Percentiles rank a stretch among this genome's conserved stretches.
Evolutionary conservation across 768 basidiomycete genomes (phyloP).

Genomic region (Crucibulum laeve): DNA sequence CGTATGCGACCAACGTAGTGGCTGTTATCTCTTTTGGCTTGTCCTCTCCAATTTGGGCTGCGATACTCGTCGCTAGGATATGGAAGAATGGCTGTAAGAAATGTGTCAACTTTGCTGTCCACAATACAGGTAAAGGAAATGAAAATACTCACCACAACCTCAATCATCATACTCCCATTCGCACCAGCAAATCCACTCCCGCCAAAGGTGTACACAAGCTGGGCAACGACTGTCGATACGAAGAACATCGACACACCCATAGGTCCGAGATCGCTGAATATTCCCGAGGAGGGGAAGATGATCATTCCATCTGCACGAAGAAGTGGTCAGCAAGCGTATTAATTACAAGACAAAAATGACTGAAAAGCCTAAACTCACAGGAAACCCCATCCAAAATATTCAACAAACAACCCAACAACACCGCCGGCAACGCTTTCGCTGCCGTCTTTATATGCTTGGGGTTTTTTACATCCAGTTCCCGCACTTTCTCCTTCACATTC

Average conservation of each 20-base stretch:
- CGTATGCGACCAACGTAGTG: slow-evolving; percentile 87
- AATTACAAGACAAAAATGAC: not conserved
- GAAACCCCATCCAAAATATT: slow-evolving; percentile 94
- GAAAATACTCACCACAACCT: slow-evolving; percentile 72
- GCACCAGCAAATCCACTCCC: slow-evolving; percentile 88
- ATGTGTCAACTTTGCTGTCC: not conserved
- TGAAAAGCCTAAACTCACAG: slow-evolving; percentile 44
- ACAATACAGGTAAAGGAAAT: not conserved
- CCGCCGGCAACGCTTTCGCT: slow-evolving; percentile 67
- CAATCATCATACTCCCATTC: slow-evolving; percentile 98
- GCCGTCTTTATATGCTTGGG: slow-evolving; percentile 23
- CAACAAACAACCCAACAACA: slow-evolving; percentile 76
- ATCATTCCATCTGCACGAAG: slow-evolving; percentile 82
- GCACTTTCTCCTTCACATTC: slow-evolving; percentile 1
- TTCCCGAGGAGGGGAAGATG: slow-evolving; percentile 81
- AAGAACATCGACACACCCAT: slow-evolving; percentile 97
- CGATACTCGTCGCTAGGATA: slow-evolving; percentile 78
- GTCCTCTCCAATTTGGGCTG: slow-evolving; percentile 64
- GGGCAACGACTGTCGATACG: slow-evolving; percentile 76
- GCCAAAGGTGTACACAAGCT: slow-evolving; percentile 80
- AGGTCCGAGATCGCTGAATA: slow-evolving; percentile 78
- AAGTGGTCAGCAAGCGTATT: not conserved
- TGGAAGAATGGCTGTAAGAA: slow-evolving; percentile 84
- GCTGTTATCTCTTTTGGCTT: slow-evolving; percentile 74
- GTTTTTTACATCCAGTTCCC: slow-evolving; percentile 4